Conservation (phyloP, 208 protist genomes). For the Polymyxa betae region DNA sequence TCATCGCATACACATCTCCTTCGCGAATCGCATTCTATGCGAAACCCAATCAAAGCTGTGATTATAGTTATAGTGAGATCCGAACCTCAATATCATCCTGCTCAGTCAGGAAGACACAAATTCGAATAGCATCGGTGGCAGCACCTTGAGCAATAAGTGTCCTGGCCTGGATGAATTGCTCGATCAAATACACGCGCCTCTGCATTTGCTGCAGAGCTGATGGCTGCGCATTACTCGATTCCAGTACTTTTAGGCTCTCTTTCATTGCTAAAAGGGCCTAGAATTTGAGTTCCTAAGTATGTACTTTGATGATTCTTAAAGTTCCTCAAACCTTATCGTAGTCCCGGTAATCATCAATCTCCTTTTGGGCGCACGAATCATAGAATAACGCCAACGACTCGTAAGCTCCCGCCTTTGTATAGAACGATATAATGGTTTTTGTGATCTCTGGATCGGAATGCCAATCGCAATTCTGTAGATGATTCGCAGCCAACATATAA, state of each 20-base stretch:
- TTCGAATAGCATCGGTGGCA: slow-evolving; percentile 25
- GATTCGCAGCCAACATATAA: slow-evolving; percentile 92
- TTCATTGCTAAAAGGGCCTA: slow-evolving; percentile 24
- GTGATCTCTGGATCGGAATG: slow-evolving; percentile 86
- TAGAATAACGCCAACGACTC: slow-evolving; percentile 85
- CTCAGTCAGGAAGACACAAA: background rate
- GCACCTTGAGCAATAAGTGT: background rate
- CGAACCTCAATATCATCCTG: slow-evolving; percentile 45
- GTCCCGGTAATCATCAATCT: slow-evolving; percentile 93
- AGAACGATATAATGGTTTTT: slow-evolving; percentile 92
- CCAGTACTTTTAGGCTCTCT: background rate
- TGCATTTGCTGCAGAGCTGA: background rate
- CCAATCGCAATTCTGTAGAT: slow-evolving; percentile 91
- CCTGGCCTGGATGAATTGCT: background rate
- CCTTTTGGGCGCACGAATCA: slow-evolving; percentile 86
- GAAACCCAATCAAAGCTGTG: background rate
- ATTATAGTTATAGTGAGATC: background rate
- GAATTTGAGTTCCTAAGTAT: background rate
- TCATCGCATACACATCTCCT: slow-evolving; percentile 90
- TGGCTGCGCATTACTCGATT: background rate
- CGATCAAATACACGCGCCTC: background rate
- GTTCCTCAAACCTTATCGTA: slow-evolving; percentile 86
- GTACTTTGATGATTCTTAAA: slow-evolving; percentile 71
- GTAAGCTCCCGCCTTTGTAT: slow-evolving; percentile 90
- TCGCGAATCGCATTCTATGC: slow-evolving; percentile 80